Evolutionary conservation across 2,329 filamentous ascomycete genomes (phyloP), one percentile per base, ranked within the genome.

Genomic region (Sarocladiaceae sp.): DNA sequence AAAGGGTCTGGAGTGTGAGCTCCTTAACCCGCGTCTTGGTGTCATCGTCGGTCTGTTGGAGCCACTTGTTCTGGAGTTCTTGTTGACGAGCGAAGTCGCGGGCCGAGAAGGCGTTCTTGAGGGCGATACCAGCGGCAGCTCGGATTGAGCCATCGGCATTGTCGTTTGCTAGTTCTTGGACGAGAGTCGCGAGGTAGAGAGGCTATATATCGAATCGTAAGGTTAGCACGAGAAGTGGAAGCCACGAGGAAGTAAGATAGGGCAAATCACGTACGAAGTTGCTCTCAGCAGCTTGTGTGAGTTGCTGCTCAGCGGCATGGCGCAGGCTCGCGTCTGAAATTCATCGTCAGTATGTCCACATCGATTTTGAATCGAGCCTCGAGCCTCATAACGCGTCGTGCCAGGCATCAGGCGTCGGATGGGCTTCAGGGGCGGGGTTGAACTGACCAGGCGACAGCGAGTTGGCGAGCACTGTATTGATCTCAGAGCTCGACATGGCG

Each of bases 71-170:
- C 71, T 97, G 93, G 47, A 97, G 80, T 64, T 94, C 86, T 61
- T 87, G 84, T 69, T 95, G 82, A 61, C 89, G 85, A 59, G 81
- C 73, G 60, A 83, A 83, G 68, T 98, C 93, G 74, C 93, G 85
- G 60, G 90, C 87, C 61, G 88, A 88, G 73, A 98, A 97, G 59
- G 93, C 86, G 76, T 98, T 98, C 73, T 98, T 98, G 61, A 98
- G 76, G 56, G 93, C 91, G 57, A 98, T 80, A 80, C 90, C 93
- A 58, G 93, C 93, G 55, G 93, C 91, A 56, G 88, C 85, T 76
- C 93, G 85, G 62, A 96, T 93, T 62, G 88, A 80, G 53, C 85
- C 78, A 61, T 86, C 76, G 54, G 85, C 83, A 55, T 80, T 77
- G 61, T 97, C 91, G 69, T 96, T 95, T 62, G 90, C 89, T 60